Percentiles rank a stretch among this genome's conserved stretches.
Conservation (phyloP, 129 eudicot species). For the Dittrichia graveolens region DNA sequence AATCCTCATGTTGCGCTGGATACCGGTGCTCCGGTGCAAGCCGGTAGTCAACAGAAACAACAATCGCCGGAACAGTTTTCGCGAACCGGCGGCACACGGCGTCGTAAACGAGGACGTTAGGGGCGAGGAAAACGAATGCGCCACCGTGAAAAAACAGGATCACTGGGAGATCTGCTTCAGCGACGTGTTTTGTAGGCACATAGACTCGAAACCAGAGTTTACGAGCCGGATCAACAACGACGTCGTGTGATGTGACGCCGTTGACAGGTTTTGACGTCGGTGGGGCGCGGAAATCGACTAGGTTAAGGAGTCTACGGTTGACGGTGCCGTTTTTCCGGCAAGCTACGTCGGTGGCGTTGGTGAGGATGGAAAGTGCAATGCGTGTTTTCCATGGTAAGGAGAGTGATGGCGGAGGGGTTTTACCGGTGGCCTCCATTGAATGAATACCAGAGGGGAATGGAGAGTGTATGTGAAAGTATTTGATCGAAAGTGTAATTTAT, state of each 20-base stretch:
- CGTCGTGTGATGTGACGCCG: slow-evolving; percentile 20
- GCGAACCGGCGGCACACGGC: slow-evolving; percentile 29
- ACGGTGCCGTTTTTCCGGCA: slow-evolving; percentile 43
- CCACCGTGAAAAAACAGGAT: slow-evolving; percentile 36
- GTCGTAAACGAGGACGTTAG: slow-evolving; percentile 17
- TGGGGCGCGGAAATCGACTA: slow-evolving; percentile 5
- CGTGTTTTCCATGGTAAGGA: slow-evolving; percentile 43
- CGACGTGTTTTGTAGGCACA: slow-evolving; percentile 3
- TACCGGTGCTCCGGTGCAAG: slow-evolving; percentile 35
- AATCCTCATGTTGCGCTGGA: slow-evolving; percentile 32
- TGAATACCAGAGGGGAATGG: neutral
- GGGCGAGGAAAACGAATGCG: slow-evolving; percentile 17
- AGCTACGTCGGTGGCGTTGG: slow-evolving; percentile 22
- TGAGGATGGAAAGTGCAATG: neutral
- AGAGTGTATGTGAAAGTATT: neutral
- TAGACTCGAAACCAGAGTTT: slow-evolving; percentile 30
- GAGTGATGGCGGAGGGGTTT: neutral
- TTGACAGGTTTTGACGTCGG: slow-evolving; percentile 12
- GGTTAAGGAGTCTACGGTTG: slow-evolving; percentile 36
- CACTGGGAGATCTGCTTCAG: slow-evolving; percentile 11
- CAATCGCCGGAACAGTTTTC: slow-evolving; percentile 9
- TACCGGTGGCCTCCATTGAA: slow-evolving; percentile 17
- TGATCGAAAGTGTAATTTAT: neutral
- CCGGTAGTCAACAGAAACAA: slow-evolving; percentile 31
- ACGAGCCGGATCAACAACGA: slow-evolving; percentile 14